Conservation (phyloP, 2,329 filamentous ascomycete species). For the Lizonia empirigonia region DNA sequence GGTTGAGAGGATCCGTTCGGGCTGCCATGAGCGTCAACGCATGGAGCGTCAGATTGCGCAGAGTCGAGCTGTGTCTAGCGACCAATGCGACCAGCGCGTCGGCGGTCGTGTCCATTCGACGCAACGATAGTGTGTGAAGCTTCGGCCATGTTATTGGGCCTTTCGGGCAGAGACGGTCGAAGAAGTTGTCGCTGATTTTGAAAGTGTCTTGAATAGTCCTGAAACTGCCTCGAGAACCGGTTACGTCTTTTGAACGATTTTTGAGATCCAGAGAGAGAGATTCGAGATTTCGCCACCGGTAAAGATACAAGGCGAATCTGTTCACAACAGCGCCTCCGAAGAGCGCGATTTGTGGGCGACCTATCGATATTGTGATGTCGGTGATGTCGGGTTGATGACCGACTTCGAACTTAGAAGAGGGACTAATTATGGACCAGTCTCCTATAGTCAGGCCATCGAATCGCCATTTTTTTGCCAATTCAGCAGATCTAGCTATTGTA, state of each 20-base stretch:
- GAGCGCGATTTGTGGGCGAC: neutral
- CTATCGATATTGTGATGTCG: neutral
- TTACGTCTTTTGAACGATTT: no score
- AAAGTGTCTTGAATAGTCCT: neutral
- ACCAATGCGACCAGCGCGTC: constrained; percentile 10
- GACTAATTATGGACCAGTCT: neutral
- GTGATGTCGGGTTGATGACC: neutral
- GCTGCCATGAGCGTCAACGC: neutral
- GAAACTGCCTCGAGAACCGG: no score
- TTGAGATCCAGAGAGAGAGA: constrained; percentile 12
- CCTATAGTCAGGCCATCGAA: neutral
- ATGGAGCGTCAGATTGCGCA: constrained; percentile 18
- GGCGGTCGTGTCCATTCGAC: constrained; percentile 8
- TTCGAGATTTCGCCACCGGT: constrained; percentile 1
- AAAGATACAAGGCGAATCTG: neutral
- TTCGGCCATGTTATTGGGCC: constrained; percentile 1
- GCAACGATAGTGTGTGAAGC: constrained; percentile 16
- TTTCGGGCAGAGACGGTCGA: neutral
- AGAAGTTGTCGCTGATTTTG: neutral
- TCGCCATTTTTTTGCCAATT: neutral
- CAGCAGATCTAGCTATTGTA: no score
- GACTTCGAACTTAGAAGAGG: neutral
- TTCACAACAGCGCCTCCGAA: no score
- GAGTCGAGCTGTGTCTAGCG: constrained; percentile 10
- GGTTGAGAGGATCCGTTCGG: neutral